Base-by-base conservation (phyloP, 2,329 filamentous ascomycete genomes). In the Endocalyx cinctus region DNA sequence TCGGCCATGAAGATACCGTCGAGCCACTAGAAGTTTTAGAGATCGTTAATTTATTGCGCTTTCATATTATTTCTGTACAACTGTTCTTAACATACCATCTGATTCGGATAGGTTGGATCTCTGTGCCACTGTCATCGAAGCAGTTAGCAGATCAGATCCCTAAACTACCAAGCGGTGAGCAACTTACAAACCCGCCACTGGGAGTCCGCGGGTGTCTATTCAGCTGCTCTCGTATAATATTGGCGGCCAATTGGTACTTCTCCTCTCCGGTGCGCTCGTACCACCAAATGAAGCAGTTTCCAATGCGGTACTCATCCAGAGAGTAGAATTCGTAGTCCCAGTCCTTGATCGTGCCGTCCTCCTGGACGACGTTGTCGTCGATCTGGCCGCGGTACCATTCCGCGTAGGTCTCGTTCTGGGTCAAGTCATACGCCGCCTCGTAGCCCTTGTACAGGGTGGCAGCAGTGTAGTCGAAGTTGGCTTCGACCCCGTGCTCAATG, bases 1-100 rank as follows among this genome's bases (percentile, higher is more conserved):
- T 65, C 62, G 2, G 65, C 63, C 68, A 72, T 72, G 52, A 61
- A 73, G 15, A 71, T 69, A 2, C 74, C 74, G 41, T 75, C 71
- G 0, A 77, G 60, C 72, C 73, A 76, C n/a, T n/a, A n/a, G n/a
- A n/a, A n/a, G n/a, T n/a, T n/a, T n/a, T n/a, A n/a, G n/a, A n/a
- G n/a, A n/a, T n/a, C n/a, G n/a, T n/a, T n/a, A n/a, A n/a, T n/a
- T n/a, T n/a, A n/a, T n/a, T n/a, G n/a, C n/a, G n/a, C n/a, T n/a
- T n/a, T n/a, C 69, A 72, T 72, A 41, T 74, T 69, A 41, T 73
- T 63, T 13, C 59, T 60, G 41, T 72, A 74, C 3, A 14, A 20
- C 7, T n/a, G 17, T 27, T 34, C 11, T 14, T 23, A 23, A 20
- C n/a, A n/a, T n/a, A n/a, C n/a, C 72, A 75, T 74, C 46, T 77